A percentile compares a stretch with the other conserved stretches of the same genome.
These are phyloP conservation scores for Aspergillus sergii DNA, from an alignment of 2,329 filamentous ascomycete species.

Conservation along the genomic window DNA sequence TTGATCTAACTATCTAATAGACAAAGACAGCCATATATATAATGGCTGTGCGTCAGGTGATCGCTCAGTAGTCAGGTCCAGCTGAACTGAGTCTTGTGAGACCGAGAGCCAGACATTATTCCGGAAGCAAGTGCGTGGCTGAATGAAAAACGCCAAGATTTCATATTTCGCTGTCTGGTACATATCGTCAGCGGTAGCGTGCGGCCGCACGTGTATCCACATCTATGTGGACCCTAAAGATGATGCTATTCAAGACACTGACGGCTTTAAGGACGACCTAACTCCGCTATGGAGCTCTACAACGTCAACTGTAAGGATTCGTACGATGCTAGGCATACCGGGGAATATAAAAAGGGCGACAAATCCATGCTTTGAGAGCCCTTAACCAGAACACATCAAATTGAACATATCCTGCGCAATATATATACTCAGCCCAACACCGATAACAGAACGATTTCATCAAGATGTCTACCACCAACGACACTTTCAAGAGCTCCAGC, in stretches of 20 bases:
- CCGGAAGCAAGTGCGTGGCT: too few relatives aligned
- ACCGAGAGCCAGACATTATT: too few relatives aligned
- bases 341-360: not conserved
- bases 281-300: not conserved
- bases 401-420: too few relatives aligned
- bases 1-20: too few relatives aligned
- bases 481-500: too few relatives aligned
- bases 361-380: not conserved
- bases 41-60: too few relatives aligned
- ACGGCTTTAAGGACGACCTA: not conserved
- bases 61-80: too few relatives aligned
- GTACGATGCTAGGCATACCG: not conserved
- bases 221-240: not conserved
- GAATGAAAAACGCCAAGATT: too few relatives aligned
- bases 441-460: rapidly evolving
- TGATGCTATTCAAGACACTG: not conserved
- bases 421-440: not conserved
- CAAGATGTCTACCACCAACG: not conserved
- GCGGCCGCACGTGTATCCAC: not conserved
- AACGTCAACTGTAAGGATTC: not conserved
- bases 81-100: too few relatives aligned
- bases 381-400: not conserved
- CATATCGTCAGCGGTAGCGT: not conserved
- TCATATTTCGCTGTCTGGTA: too few relatives aligned
- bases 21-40: too few relatives aligned